Percentiles rank a stretch among this genome's conserved stretches.
Evolutionary conservation across 2,329 filamentous ascomycete species (phyloP).

Genomic region (Cercospora sojina): DNA sequence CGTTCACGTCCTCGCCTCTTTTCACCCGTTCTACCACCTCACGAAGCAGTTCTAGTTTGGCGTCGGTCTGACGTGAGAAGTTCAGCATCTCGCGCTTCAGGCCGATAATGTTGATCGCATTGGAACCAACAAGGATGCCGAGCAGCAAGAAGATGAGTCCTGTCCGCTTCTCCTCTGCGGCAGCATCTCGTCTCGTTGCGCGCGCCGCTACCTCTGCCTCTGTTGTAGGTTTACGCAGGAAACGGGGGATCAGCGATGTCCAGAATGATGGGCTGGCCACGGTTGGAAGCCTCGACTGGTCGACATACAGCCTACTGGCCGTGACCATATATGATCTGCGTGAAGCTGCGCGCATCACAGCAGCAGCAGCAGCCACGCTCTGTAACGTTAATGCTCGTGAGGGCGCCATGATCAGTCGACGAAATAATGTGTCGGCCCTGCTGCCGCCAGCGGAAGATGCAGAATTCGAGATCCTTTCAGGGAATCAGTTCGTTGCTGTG

Average conservation of each 20-base stretch:
- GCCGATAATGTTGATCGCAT: conserved; percentile 88
- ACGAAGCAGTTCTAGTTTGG: conserved; percentile 70
- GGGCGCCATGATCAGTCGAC: conserved; percentile 11
- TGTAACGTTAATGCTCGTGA: conserved; percentile 13
- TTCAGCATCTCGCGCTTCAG: conserved; percentile 72
- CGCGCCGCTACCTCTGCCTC: conserved; percentile 26
- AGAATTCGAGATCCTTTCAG: background rate
- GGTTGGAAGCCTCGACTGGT: conserved; percentile 32
- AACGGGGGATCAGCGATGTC: conserved; percentile 38
- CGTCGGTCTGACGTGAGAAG: conserved; percentile 73
- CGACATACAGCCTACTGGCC: conserved; percentile 10
- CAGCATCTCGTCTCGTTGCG: conserved; percentile 17
- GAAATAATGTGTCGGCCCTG: background rate
- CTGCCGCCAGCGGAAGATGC: background rate
- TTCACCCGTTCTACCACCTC: conserved; percentile 73
- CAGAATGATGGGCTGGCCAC: conserved; percentile 40
- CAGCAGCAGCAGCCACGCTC: conserved; percentile 1
- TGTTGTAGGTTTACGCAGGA: conserved; percentile 31
- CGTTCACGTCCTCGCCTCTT: conserved; percentile 75
- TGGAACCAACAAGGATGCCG: conserved; percentile 82
- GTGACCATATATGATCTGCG: conserved; percentile 17
- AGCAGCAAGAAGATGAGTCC: conserved; percentile 65
- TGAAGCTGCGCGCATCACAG: background rate
- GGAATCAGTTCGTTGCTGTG: background rate
- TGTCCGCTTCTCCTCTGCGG: conserved; percentile 51